Conservation (phyloP, 495 filamentous ascomycete genomes). For the Penicillium macrosclerotiorum region DNA sequence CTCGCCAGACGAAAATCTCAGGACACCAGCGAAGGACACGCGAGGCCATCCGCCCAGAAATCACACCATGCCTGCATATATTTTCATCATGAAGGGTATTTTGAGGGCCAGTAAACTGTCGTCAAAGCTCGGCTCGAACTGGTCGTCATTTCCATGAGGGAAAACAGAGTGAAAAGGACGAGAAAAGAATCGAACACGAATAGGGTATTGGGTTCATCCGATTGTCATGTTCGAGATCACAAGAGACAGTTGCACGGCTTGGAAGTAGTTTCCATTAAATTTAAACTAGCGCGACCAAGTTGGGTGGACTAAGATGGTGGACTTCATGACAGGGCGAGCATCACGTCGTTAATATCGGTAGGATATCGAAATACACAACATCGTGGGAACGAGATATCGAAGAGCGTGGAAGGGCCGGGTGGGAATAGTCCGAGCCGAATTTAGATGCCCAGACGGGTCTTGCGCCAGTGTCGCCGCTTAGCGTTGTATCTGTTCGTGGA, state of each 20-base stretch:
- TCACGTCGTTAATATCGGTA: slow-evolving; percentile 18
- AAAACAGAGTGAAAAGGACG: background rate
- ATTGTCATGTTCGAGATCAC: background rate
- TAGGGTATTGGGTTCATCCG: background rate
- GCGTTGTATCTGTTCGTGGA: slow-evolving; percentile 83
- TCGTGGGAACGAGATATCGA: slow-evolving; percentile 14
- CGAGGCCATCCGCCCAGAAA: background rate
- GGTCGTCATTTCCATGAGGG: slow-evolving; percentile 6
- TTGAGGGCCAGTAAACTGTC: background rate
- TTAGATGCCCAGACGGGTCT: slow-evolving; percentile 98
- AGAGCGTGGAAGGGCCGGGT: slow-evolving; percentile 8
- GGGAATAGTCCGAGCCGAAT: slow-evolving; percentile 25
- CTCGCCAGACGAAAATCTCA: slow-evolving; percentile 14
- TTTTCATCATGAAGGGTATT: no score
- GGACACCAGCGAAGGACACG: slow-evolving; percentile 2
- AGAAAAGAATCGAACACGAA: background rate
- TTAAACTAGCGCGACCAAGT: slow-evolving; percentile 29
- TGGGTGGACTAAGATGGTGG: slow-evolving; percentile 4
- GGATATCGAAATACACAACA: slow-evolving; percentile 23
- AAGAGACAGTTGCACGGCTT: slow-evolving; percentile 4
- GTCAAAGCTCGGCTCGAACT: background rate
- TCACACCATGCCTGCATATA: slow-evolving; percentile 1
- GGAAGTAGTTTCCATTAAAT: slow-evolving; percentile 14
- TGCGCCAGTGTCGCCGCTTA: slow-evolving; percentile 99
- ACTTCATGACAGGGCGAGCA: slow-evolving; percentile 12